Conservation (phyloP, 164 flowering plant genomes). For the Kingdonia uniflora region DNA sequence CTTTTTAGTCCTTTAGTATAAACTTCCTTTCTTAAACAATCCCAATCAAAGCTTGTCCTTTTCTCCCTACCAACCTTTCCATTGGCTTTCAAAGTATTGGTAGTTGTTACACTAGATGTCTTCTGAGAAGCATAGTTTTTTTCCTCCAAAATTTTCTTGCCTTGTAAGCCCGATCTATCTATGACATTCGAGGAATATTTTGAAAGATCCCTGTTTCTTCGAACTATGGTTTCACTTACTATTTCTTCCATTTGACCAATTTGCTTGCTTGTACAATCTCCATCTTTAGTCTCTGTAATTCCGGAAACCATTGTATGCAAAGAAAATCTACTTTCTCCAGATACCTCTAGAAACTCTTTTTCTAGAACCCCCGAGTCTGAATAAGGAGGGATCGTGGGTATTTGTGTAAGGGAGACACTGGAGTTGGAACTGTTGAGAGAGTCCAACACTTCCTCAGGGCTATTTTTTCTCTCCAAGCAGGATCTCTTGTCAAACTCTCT, state of each 20-base stretch:
- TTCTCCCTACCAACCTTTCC: conserved; percentile 24
- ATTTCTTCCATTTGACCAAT: conserved; percentile 19
- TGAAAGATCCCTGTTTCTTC: background rate
- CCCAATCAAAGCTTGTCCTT: conserved; percentile 78
- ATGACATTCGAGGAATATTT: conserved; percentile 5
- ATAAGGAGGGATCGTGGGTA: conserved; percentile 14
- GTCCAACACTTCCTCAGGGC: conserved; percentile 1
- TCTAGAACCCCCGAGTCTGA: conserved; percentile 15
- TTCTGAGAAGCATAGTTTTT: conserved; percentile 13
- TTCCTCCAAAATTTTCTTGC: conserved; percentile 6
- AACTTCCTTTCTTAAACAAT: conserved; percentile 44
- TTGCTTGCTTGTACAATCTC: conserved; percentile 7
- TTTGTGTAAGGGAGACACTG: conserved; percentile 5
- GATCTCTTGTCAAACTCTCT: conserved; percentile 2
- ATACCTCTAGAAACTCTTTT: conserved; percentile 8
- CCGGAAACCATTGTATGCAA: conserved; percentile 19
- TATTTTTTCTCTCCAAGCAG: conserved; percentile 9
- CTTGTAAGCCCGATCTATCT: conserved; percentile 2
- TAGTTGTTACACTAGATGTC: conserved; percentile 7
- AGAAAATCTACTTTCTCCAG: conserved; percentile 23
- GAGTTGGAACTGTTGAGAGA: conserved; percentile 8
- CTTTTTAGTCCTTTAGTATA: conserved; percentile 18
- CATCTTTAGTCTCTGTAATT: conserved; percentile 9
- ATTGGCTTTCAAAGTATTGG: conserved; percentile 19
- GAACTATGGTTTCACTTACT: conserved; percentile 2